phyloP scores from a whole-genome alignment of 768 basidiomycete species.

The Hypholoma sublateritium region DNA sequence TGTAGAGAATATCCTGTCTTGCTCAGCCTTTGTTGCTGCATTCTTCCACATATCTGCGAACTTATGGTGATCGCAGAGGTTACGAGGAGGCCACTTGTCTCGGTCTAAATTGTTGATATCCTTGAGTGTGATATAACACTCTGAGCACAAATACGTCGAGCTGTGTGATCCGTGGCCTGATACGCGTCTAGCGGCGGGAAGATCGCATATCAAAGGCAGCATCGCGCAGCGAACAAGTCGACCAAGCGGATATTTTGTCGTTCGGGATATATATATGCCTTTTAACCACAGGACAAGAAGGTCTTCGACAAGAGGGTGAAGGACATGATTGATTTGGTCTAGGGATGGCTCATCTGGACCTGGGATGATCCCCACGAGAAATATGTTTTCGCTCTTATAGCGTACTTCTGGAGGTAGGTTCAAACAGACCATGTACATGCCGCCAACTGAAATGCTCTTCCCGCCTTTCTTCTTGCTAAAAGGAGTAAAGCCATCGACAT shows the following conservation, averaged over 20 bases:
- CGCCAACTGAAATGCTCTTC: conserved; percentile 19
- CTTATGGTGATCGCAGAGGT: conserved; percentile 10
- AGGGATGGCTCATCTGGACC: conserved; percentile 25
- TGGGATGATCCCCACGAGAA: conserved; percentile 24
- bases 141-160: conserved; percentile 21
- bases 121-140: conserved; percentile 13
- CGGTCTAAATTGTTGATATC: conserved; percentile 24
- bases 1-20: conserved; percentile 12
- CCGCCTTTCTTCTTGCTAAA: conserved; percentile 24
- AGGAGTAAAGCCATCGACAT: conserved; percentile 31
- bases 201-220: conserved; percentile 31
- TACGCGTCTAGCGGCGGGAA: conserved; percentile 27
- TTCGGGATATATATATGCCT: conserved; percentile 26
- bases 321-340: conserved; percentile 32
- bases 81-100: conserved; percentile 15
- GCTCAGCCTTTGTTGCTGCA: conserved; percentile 14
- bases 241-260: conserved; percentile 20
- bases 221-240: conserved; percentile 25
- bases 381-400: conserved; percentile 34
- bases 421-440: conserved; percentile 28
- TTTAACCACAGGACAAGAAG: conserved; percentile 27
- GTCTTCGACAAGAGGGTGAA: conserved; percentile 36
- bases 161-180: conserved; percentile 19
- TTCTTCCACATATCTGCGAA: conserved; percentile 22
- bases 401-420: conserved; percentile 30